Conservation (phyloP, 192 early-diverging fungal genomes). For the Backusella sp. region DNA sequence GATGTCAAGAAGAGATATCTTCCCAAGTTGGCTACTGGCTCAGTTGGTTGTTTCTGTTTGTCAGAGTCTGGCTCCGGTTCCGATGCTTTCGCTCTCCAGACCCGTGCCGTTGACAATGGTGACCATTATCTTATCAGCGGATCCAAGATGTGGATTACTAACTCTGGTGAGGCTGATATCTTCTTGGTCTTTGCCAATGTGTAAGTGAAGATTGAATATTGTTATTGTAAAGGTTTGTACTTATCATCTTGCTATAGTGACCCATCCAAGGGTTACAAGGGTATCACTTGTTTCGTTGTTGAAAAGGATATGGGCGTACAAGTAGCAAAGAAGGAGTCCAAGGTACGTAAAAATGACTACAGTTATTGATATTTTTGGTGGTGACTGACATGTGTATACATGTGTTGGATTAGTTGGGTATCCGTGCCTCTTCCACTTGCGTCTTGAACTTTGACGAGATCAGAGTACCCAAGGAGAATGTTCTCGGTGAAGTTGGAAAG, state of each 20-base stretch:
- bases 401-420: conserved; percentile 64
- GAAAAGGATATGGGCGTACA: conserved; percentile 56
- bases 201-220: conserved; percentile 24
- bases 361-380: background rate
- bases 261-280: conserved; percentile 91
- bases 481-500: conserved; percentile 92
- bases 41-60: conserved; percentile 93
- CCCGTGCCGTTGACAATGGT: conserved; percentile 79
- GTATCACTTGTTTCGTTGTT: conserved; percentile 96
- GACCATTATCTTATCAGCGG: conserved; percentile 91
- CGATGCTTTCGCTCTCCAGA: conserved; percentile 63
- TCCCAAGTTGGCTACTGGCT: conserved; percentile 74
- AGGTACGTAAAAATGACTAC: conserved; percentile 42
- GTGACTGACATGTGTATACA: background rate
- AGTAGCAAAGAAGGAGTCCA: conserved; percentile 95
- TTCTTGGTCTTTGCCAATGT: conserved; percentile 98
- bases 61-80: conserved; percentile 90
- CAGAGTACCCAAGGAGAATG: conserved; percentile 76
- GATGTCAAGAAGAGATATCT: conserved; percentile 82
- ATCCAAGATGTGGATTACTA: conserved; percentile 93
- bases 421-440: conserved; percentile 95
- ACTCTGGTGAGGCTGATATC: conserved; percentile 93
- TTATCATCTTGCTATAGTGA: conserved; percentile 42
- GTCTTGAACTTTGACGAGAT: conserved; percentile 91
- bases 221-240: background rate